A percentile compares a stretch with the other conserved stretches of the same genome.
Conservation (phyloP, 2,329 filamentous ascomycete genomes). For the Cladosporium colombiae region DNA sequence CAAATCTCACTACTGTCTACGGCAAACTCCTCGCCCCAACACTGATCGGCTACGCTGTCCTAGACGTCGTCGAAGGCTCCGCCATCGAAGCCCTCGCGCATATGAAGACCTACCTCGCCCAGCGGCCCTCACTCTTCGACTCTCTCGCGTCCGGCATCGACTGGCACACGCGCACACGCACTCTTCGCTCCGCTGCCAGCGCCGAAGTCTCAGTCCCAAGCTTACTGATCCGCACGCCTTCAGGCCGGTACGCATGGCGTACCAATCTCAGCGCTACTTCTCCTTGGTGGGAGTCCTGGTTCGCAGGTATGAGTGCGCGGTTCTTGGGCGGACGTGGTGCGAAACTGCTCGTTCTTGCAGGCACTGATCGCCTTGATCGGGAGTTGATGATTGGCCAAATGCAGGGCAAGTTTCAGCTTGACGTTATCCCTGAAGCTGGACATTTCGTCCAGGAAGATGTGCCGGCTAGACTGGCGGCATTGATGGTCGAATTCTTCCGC, state of each 20-base stretch:
- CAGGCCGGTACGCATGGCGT: constrained; percentile 70
- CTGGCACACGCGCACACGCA: constrained; percentile 90
- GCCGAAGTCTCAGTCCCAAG: constrained; percentile 85
- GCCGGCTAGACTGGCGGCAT: constrained; percentile 82
- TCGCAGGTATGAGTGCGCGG: constrained; percentile 80
- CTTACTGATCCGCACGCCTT: constrained; percentile 58
- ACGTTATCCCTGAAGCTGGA: constrained; percentile 91
- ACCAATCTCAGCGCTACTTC: constrained; percentile 83
- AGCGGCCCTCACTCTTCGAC: constrained; percentile 76
- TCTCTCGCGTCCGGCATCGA: constrained; percentile 78
- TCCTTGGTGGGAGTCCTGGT: constrained; percentile 94
- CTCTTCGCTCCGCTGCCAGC: constrained; percentile 79
- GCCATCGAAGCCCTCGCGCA: constrained; percentile 92
- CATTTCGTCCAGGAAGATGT: constrained; percentile 97
- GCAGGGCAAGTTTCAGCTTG: constrained; percentile 96
- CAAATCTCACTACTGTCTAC: constrained; percentile 70
- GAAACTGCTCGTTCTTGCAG: constrained; percentile 81
- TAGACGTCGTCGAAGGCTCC: constrained; percentile 93
- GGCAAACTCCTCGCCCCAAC: constrained; percentile 57
- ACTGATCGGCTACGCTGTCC: constrained; percentile 80
- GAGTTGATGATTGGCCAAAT: constrained; percentile 95
- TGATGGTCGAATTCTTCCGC: constrained; percentile 86
- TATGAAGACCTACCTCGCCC: constrained; percentile 90
- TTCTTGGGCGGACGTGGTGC: constrained; percentile 80
- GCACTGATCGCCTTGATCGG: constrained; percentile 86